Conservation (phyloP, 306 rosid genomes). For the Castanea mollissima region DNA sequence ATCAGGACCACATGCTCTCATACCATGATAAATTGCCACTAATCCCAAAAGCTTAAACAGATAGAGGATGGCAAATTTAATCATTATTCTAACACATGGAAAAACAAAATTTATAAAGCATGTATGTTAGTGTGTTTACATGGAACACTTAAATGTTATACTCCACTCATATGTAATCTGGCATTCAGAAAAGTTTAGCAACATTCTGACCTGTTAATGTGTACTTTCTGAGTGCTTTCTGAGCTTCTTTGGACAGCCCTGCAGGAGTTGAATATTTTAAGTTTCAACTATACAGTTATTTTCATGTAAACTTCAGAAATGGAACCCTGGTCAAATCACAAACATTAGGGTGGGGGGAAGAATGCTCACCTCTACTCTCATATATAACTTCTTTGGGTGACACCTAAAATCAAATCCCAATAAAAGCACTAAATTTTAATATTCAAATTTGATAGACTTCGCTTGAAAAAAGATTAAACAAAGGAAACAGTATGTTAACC, state of each 20-base stretch:
- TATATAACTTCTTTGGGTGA: constrained; percentile 87
- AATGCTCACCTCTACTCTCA: constrained; percentile 68
- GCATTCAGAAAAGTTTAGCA: background rate
- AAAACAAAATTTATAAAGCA: constrained; percentile 16
- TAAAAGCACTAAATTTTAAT: constrained; percentile 23
- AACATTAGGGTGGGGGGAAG: constrained; percentile 4
- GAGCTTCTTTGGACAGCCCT: constrained; percentile 83
- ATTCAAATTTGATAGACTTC: constrained; percentile 12
- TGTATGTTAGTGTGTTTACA: background rate
- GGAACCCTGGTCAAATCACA: constrained; percentile 13
- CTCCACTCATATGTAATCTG: background rate
- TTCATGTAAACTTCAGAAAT: constrained; percentile 17
- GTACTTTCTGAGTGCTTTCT: constrained; percentile 74
- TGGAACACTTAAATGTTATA: background rate
- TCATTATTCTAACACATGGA: background rate
- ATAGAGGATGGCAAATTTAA: background rate
- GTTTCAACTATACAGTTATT: constrained; percentile 12
- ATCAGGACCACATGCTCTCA: too few species aligned
- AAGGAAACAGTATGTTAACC: constrained; percentile 25
- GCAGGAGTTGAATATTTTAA: constrained; percentile 20
- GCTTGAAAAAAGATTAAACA: constrained; percentile 16
- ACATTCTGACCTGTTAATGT: constrained; percentile 58
- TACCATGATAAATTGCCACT: too few species aligned
- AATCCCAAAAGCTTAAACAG: background rate
- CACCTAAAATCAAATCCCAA: constrained; percentile 57